Evolutionary conservation across 306 rosid species (phyloP).

Genomic region (Herpetospermum pedunculosum): DNA sequence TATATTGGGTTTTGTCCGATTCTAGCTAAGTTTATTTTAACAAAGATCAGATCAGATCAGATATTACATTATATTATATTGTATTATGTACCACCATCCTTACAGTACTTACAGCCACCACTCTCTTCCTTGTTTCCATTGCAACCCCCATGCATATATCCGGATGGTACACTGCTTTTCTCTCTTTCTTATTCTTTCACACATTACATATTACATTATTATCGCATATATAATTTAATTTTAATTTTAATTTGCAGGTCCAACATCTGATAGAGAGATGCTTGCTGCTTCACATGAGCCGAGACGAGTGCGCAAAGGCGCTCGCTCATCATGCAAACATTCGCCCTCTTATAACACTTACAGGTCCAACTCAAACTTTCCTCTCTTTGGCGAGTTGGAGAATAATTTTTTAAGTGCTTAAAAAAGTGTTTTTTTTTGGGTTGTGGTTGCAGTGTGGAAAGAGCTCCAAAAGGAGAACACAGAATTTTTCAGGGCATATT

Average conservation of each 20-base stretch:
- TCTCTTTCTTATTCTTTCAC: background rate
- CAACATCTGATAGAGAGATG: conserved; percentile 90
- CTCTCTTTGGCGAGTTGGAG: too few relatives aligned
- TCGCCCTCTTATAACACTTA: conserved; percentile 61
- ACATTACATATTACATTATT: background rate
- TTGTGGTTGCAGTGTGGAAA: conserved; percentile 60
- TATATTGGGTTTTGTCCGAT: conserved; percentile 1
- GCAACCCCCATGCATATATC: conserved; percentile 70
- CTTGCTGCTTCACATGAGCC: conserved; percentile 68
- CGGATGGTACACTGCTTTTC: conserved; percentile 45
- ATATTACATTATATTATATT: too few relatives aligned
- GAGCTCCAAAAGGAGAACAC: conserved; percentile 84
- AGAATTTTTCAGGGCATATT: conserved; percentile 71
- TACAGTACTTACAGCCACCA: conserved; percentile 33
- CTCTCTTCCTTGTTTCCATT: conserved; percentile 58
- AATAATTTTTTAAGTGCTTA: too few relatives aligned
- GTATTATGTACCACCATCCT: too few relatives aligned
- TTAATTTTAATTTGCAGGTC: too few relatives aligned
- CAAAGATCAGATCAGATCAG: too few relatives aligned
- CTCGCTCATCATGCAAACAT: conserved; percentile 68
- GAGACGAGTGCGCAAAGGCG: conserved; percentile 62
- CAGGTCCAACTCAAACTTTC: conserved; percentile 30
- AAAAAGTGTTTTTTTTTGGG: background rate
- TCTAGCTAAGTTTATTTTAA: too few relatives aligned
- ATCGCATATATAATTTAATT: too few relatives aligned